phyloP scores from a whole-genome alignment of 371 early-diverging fungal genomes.

The Mucor velutinosus region DNA sequence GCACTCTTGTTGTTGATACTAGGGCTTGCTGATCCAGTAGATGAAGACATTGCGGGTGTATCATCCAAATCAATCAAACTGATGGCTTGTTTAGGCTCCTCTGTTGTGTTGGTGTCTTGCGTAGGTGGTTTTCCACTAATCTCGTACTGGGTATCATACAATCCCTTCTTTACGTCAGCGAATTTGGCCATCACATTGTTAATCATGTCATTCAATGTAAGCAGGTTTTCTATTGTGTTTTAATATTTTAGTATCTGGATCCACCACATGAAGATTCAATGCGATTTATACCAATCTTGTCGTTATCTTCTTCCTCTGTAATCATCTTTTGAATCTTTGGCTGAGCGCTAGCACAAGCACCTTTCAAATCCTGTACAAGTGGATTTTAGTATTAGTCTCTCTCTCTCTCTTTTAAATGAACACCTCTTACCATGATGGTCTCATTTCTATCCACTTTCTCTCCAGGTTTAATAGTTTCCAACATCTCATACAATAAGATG shows the following conservation, averaged over 20 bases:
- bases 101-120: conserved; percentile 14
- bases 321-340: conserved; percentile 81
- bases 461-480: conserved; percentile 68
- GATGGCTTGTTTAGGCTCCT: conserved; percentile 38
- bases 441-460: conserved; percentile 64
- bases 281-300: conserved; percentile 31
- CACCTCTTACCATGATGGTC: conserved; percentile 43
- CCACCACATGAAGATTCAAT: background rate
- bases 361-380: conserved; percentile 55
- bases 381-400: conserved; percentile 33
- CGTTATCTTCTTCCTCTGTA: conserved; percentile 39
- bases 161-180: conserved; percentile 67
- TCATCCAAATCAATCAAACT: conserved; percentile 73
- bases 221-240: conserved; percentile 53
- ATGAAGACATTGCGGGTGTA: background rate
- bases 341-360: conserved; percentile 64
- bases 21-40: background rate
- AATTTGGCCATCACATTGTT: conserved; percentile 79
- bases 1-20: conserved; percentile 17
- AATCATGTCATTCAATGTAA: conserved; percentile 86
- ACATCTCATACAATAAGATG: conserved; percentile 76
- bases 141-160: conserved; percentile 49
- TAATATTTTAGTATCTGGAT: conserved; percentile 12
- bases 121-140: conserved; percentile 44
- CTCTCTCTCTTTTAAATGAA: conserved; percentile 13